A percentile compares a stretch with the other conserved stretches of the same genome.
Conservation (phyloP, 768 basidiomycete species). For the Trametes cingulata region DNA sequence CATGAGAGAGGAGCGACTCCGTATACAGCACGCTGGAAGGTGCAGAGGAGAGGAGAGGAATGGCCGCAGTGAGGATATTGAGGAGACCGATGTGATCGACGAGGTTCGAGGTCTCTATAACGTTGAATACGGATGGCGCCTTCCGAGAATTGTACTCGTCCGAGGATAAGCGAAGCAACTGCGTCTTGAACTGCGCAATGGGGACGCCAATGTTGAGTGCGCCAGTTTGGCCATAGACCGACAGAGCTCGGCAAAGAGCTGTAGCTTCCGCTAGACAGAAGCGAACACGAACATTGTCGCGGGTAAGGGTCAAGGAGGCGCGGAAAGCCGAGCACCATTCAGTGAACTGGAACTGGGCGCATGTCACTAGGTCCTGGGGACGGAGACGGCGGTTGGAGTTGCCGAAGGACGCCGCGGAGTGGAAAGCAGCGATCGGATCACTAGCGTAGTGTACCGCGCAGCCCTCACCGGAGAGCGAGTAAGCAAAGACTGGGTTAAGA, state of each 20-base stretch:
- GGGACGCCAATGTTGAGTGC: slow-evolving; percentile 25
- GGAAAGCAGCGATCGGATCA: slow-evolving; percentile 44
- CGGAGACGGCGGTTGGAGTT: slow-evolving; percentile 13
- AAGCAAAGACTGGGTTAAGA: slow-evolving; percentile 50
- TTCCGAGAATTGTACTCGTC: slow-evolving; percentile 32
- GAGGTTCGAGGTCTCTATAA: slow-evolving; percentile 54
- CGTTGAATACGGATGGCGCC: slow-evolving; percentile 41
- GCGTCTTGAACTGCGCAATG: slow-evolving; percentile 37
- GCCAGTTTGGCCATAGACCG: neutral
- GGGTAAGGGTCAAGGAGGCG: neutral
- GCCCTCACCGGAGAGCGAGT: slow-evolving; percentile 39
- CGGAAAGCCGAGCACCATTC: slow-evolving; percentile 36
- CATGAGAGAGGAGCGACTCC: slow-evolving; percentile 39
- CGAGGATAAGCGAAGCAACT: slow-evolving; percentile 34
- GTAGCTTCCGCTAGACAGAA: slow-evolving; percentile 45
- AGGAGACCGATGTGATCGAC: slow-evolving; percentile 49
- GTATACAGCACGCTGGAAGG: slow-evolving; percentile 41
- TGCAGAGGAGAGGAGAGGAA: slow-evolving; percentile 38
- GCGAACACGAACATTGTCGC: slow-evolving; percentile 33
- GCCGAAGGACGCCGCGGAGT: slow-evolving; percentile 37
- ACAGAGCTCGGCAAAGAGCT: slow-evolving; percentile 40
- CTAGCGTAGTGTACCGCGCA: slow-evolving; percentile 48
- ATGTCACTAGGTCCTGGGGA: slow-evolving; percentile 30
- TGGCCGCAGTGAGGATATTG: slow-evolving; percentile 41
- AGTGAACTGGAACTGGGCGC: slow-evolving; percentile 38